Base-by-base conservation (phyloP, 768 basidiomycete species). In the Termitomyces eurrhizus region DNA sequence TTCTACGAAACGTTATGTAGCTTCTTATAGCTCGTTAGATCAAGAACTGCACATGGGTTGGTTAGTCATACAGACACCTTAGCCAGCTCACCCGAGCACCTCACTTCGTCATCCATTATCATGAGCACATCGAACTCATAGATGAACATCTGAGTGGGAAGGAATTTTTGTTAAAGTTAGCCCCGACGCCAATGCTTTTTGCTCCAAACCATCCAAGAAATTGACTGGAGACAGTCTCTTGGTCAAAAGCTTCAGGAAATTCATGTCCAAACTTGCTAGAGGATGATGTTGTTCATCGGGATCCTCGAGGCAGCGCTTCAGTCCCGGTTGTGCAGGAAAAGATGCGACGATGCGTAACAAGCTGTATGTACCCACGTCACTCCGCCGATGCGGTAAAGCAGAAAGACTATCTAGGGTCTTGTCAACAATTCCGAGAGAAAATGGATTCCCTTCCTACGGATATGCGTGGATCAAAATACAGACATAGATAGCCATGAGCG, bases 231-330 rank as follows among this genome's bases (percentile, higher is more conserved):
- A 73, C 13, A 77, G 59, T 14, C 68, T 67, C 44, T 57, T 65
- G 11, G 78, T 80, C n/a, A 76, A 57, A n/a, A 73, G 64, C 64
- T 80, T 77, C 33, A 80, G 48, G 14, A 77, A 66, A 1, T 66
- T 58, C 75, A 79, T 77, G 56, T 80, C 74, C n/a, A 80, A 59
- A 45, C 61, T 68, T 2, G 75, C 77, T 44, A 80, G 72, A n/a
- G 78, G 78, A 61, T 80, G 78, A 0, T 67, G 69, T 21, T 74
- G 72, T 1, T 61, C 44, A 53, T 78, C 77, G 1, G 73, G 73
- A 59, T 79, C 78, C 24, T 71, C 69, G 4, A 72, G 39, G 53
- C 75, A 76, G 11, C 77, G 68, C 58, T 77, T 76, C 52, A 79
- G 67, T 18, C 70, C 71, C 2, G 74, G 65, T 4, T 74, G 69